Percentiles rank a stretch among this genome's conserved stretches.
Conservation (phyloP, 805 yeast genomes). For the Metschnikowia arizonensis region DNA sequence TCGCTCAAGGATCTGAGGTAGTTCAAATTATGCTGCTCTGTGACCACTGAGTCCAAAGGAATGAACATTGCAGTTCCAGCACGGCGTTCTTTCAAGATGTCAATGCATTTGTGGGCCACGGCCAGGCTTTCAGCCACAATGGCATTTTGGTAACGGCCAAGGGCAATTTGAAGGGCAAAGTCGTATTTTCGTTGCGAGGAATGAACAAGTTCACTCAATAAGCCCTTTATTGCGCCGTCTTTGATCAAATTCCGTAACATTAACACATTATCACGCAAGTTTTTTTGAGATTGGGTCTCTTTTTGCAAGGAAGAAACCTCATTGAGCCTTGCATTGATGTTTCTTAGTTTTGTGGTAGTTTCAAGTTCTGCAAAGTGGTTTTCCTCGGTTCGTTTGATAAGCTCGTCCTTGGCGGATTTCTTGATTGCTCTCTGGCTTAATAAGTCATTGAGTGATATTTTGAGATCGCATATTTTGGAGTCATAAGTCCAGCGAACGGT, state of each 20-base stretch:
- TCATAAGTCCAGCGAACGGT: constrained; percentile 32
- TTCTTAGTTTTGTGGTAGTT: constrained; percentile 60
- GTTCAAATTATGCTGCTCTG: constrained; percentile 49
- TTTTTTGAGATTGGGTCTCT: constrained; percentile 67
- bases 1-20: constrained; percentile 50
- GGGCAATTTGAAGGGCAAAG: constrained; percentile 65
- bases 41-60: constrained; percentile 72
- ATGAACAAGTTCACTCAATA: constrained; percentile 72
- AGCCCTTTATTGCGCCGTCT: constrained; percentile 69
- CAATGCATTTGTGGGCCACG: constrained; percentile 72
- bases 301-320: constrained; percentile 73
- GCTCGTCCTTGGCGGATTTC: constrained; percentile 21
- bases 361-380: constrained; percentile 49
- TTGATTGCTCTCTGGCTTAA: constrained; percentile 28
- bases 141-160: constrained; percentile 79
- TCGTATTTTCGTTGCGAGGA: constrained; percentile 74
- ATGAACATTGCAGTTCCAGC: constrained; percentile 83
- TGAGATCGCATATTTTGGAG: constrained; percentile 29
- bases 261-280: constrained; percentile 67
- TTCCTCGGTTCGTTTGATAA: constrained; percentile 36
- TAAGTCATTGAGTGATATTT: constrained; percentile 29
- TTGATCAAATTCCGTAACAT: constrained; percentile 71
- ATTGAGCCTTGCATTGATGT: constrained; percentile 55
- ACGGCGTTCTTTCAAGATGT: constrained; percentile 77
- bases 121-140: constrained; percentile 72